Evolutionary conservation across 306 rosid species (phyloP), one percentile per base, ranked within the genome.

Genomic region (Vigna radiata): DNA sequence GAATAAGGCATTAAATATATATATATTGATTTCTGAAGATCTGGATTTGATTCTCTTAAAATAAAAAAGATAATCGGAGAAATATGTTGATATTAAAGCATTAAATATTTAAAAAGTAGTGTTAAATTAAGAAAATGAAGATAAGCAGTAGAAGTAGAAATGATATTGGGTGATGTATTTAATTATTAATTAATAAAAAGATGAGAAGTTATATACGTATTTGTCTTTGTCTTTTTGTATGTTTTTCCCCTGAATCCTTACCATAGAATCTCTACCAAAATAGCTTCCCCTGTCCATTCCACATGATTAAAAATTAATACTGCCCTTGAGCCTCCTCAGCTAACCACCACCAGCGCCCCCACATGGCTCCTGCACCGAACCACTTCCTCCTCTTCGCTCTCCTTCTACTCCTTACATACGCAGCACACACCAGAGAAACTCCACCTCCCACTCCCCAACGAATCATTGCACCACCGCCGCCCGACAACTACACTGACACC

Each of bases 231-330:
- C 68, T 67, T 49, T 37, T 78, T 83, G 79, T 68, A 68, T 48
- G 17, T 21, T 73, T 60, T 44, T 47, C 64, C 82, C 68, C 64
- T 16, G 80, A 83, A 61, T 60, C 68, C 78, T 61, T 19, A 83
- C 76, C 87, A 75, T 70, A 78, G 86, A 85, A 85, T 78, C 73
- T 69, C 76, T 70, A 79, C 83, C 18, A 70, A 74, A 85, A 78
- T 78, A 64, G 83, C 23, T 19, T 58, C 41, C 41, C 36, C 68
- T 59, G 16, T 25, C 15, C 25, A 36, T 48, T 60, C 63, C 77
- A 71, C 82, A 80, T 76, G 60, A 81, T 81, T 76, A 53, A 59
- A 81, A 67, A 31, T 72, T 72, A 72, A 55, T 50, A 16, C 12
- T 41, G 14, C 27, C 3, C 81, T 37, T 77, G 70, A 44, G 18